These are phyloP conservation scores for Ophiocordyceps camponoti-leonardi DNA, from an alignment of 2,329 filamentous ascomycete genomes.

Conservation along the genomic window DNA sequence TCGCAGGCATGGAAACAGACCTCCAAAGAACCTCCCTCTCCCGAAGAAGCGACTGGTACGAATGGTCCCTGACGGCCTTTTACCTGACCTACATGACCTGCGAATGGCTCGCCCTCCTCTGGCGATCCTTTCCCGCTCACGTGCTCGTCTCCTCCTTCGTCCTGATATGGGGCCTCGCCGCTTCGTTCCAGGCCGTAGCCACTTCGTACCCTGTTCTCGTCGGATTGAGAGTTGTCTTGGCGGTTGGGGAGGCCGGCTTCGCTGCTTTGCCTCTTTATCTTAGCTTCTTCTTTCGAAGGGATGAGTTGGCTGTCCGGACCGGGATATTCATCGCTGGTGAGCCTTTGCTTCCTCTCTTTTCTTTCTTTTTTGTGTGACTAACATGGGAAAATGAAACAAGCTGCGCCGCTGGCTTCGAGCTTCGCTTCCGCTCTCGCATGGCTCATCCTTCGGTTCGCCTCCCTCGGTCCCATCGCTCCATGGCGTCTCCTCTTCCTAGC, in stretches of 20 bases:
- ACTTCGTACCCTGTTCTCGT: conserved; percentile 46
- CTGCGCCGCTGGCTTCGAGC: conserved; percentile 63
- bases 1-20: conserved; percentile 46
- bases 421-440: conserved; percentile 65
- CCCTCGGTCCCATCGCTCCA: conserved; percentile 50
- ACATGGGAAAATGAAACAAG: conserved; percentile 14
- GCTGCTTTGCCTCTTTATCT: conserved; percentile 46
- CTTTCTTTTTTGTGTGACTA: too few relatives aligned
- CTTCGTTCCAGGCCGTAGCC: conserved; percentile 53
- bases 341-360: background rate
- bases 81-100: conserved; percentile 47
- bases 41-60: conserved; percentile 28
- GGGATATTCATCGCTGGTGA: conserved; percentile 68
- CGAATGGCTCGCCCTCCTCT: conserved; percentile 48
- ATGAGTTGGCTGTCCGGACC: conserved; percentile 69
- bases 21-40: conserved; percentile 30
- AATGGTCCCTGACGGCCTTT: conserved; percentile 43
- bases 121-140: conserved; percentile 42
- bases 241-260: conserved; percentile 49
- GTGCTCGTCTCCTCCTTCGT: conserved; percentile 45
- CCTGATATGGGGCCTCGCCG: conserved; percentile 61
- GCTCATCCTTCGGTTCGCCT: conserved; percentile 54
- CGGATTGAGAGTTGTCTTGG: conserved; percentile 36
- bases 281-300: conserved; percentile 44
- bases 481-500: conserved; percentile 77